Base-by-base conservation (phyloP, 1,284 basidiomycete genomes). In the Leccinum cinnamomeum region DNA sequence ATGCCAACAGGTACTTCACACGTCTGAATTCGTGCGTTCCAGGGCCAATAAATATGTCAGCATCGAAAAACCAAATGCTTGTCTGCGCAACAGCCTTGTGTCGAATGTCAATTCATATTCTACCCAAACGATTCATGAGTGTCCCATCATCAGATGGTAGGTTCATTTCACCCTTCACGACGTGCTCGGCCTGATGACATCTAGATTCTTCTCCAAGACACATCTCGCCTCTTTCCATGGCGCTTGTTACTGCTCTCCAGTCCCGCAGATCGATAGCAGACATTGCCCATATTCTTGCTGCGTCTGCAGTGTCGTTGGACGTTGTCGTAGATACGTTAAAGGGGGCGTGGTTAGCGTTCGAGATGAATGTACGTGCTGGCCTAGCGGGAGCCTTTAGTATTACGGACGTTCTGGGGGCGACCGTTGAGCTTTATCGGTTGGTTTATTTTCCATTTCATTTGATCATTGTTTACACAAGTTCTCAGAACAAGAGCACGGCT, bases 41-140 rank as follows among this genome's bases (percentile, higher is more conserved):
- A 86, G 86, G 86, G 60, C 83, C 85, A 5, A 69, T 84, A 61
- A 76, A 75, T 64, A 78, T 80, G 33, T 75, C 73, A 2, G 58
- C 81, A 3, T 91, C 90, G 7, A 88, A 83, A 35, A 90, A 88
- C 68, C 75, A 79, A 58, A 71, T 75, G 11, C 77, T 89, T 35
- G 63, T 88, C 3, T 85, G 83, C 66, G 79, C 82, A 7, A 63
- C 81, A 7, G 80, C 85, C 11, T 77, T 81, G 30, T 69, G 76
- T 50, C 79, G 78, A 64, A 78, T 77, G 18, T 74, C 80, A 14
- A 74, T 87, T 4, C 81, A 87, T 65, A 61, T 75, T 25, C 72
- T 86, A n/a, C 88, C 88, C 10, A 75, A 67, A 60, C 70, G 66
- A 58, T 60, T 65, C 50, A 20, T 44, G n/a, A 72, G 56, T 14